Evolutionary conservation across 1,284 basidiomycete species (phyloP), one percentile per base, ranked within the genome.

Genomic region (Uromyces viciae-fabae): DNA sequence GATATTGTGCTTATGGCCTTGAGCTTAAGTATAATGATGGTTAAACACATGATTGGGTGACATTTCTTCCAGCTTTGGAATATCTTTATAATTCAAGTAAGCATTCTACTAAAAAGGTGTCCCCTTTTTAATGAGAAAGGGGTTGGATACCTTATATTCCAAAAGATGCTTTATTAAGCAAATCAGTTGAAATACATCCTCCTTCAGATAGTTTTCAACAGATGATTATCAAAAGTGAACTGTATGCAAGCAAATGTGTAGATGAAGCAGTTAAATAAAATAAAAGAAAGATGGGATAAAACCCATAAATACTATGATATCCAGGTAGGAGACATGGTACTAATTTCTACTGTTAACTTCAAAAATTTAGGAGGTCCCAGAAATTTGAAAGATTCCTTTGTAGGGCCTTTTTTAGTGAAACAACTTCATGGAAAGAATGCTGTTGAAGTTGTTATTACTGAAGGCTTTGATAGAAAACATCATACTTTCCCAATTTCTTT

Each of bases 1-100:
- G 69, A 14, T 72, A 72, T 46, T 72, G 69, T 72, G 69, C 69
- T 17, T 72, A 8, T 72, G 69, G 69, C 3, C 8, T 72, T 5
- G 11, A 42, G 4, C 4, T 36, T 43, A 72, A 49, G 69, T 31
- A 72, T 72, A 46, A 17, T 11, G 66, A 69, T 33, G 36, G 66
- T 17, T 69, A 69, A 31, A 69, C 66, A 15, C 66, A 69, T 42
- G 66, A 69, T 42, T 69, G 66, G 66, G 38, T 38, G 25, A 36
- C 38, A 14, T 38, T 69, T 11, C n/a, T 22, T 36, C 17, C 19
- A 9, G 25, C 33, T 40, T n/a, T 31, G 4, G 33, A 40, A 31
- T 31, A 7, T 43, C n/a, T 31, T 11, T 43, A 72, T 43, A 28
- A 36, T 31, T 28, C 15, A 3, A 43, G 25, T 43, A 42, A 43